These are phyloP conservation scores for Tolypocladium pustulatum DNA, from an alignment of 2,329 filamentous ascomycete species.

Conservation along the genomic window DNA sequence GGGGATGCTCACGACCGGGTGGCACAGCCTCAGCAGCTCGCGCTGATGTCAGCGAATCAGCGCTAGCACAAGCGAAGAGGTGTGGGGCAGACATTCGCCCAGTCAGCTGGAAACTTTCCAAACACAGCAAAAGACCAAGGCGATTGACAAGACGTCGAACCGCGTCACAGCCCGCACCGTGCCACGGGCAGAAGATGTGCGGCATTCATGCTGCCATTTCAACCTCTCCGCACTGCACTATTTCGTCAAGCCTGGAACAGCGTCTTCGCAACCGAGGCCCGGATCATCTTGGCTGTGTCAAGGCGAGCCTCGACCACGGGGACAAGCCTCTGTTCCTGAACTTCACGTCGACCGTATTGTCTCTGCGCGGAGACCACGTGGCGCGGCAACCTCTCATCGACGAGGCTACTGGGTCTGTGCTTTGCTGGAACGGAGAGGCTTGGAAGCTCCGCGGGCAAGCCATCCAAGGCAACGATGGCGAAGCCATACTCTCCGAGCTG, in stretches of 20 bases:
- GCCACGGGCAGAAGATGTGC: slow-evolving; percentile 35
- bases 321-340: slow-evolving; percentile 33
- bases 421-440: slow-evolving; percentile 98
- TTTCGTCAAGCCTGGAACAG: slow-evolving; percentile 25
- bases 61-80: background rate
- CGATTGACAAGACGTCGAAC: slow-evolving; percentile 4
- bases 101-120: background rate
- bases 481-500: slow-evolving; percentile 54
- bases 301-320: slow-evolving; percentile 15
- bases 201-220: slow-evolving; percentile 47
- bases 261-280: slow-evolving; percentile 47
- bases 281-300: slow-evolving; percentile 41
- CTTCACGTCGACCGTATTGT: slow-evolving; percentile 79
- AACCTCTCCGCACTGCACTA: slow-evolving; percentile 13
- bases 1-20: background rate
- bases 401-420: slow-evolving; percentile 43
- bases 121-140: background rate
- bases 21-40: background rate
- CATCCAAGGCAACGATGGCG: slow-evolving; percentile 70
- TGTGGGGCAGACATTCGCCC: background rate
- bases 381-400: slow-evolving; percentile 64
- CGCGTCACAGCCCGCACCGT: background rate
- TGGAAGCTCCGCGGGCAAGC: slow-evolving; percentile 58
- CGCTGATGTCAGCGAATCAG: background rate
- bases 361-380: slow-evolving; percentile 66